phyloP scores from a whole-genome alignment of 495 filamentous ascomycete genomes.

The Daldinia caldariorum region DNA sequence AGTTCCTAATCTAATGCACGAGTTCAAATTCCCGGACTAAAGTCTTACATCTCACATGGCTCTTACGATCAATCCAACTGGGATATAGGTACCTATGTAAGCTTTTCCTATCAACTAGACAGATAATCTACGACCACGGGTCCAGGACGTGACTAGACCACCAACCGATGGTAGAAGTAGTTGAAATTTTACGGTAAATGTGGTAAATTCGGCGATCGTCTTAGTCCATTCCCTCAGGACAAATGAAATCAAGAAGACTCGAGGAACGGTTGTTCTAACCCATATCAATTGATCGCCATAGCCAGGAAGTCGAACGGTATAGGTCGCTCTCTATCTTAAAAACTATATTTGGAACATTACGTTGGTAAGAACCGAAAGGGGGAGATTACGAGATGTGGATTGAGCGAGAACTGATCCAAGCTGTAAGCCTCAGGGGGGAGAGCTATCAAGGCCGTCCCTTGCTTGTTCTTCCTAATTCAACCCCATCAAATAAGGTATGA shows the following conservation, averaged over 20 bases:
- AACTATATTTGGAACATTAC: background rate
- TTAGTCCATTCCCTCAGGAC: background rate
- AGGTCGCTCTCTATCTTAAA: background rate
- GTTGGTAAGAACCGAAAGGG: background rate
- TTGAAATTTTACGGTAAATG: background rate
- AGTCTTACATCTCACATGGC: background rate
- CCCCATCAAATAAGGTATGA: background rate
- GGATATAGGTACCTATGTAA: background rate
- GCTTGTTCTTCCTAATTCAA: background rate
- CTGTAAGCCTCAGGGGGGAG: constrained; percentile 1
- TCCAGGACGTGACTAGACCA: background rate
- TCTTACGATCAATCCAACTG: background rate
- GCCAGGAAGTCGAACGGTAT: background rate
- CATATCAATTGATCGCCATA: background rate
- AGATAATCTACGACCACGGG: background rate
- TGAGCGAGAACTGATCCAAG: background rate
- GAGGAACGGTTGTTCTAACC: background rate
- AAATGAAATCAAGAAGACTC: background rate
- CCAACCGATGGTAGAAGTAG: background rate
- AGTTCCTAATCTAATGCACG: background rate
- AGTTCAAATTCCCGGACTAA: background rate
- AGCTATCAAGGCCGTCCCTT: background rate
- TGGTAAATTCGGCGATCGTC: background rate
- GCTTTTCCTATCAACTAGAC: background rate
- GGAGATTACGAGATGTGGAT: constrained; percentile 1